phyloP scores from a whole-genome alignment of 768 basidiomycete genomes.

The Suillus ampliporus region DNA sequence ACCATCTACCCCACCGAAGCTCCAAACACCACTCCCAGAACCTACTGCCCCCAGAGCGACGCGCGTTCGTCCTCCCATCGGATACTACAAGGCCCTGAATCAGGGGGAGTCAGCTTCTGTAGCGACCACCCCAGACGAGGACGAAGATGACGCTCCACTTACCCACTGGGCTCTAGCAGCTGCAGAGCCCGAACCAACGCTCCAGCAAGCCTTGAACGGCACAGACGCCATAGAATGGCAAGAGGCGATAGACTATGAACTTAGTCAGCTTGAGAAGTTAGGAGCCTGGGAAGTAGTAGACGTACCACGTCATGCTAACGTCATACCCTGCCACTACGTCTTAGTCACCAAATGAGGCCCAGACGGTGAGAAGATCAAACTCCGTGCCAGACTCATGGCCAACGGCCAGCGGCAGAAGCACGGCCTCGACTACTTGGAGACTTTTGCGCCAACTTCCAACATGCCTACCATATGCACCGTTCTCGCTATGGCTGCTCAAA shows the following conservation, averaged over 20 bases:
- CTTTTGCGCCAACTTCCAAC: constrained; percentile 17
- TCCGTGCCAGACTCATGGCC: background rate
- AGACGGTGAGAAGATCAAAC: background rate
- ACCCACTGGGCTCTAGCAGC: no score
- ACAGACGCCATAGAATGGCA: constrained; percentile 11
- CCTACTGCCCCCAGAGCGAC: no score
- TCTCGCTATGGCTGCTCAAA: constrained; percentile 14
- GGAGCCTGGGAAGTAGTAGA: constrained; percentile 32
- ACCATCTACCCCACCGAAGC: no score
- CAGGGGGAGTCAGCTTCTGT: no score
- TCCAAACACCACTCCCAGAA: no score
- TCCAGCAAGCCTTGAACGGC: constrained; percentile 9
- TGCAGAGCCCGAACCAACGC: constrained; percentile 8
- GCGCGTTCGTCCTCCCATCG: no score
- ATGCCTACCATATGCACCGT: constrained; percentile 14
- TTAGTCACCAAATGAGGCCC: background rate
- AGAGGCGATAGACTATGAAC: constrained; percentile 16
- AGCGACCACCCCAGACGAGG: no score
- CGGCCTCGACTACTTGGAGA: constrained; percentile 29
- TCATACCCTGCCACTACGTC: constrained; percentile 26
- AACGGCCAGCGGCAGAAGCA: constrained; percentile 3
- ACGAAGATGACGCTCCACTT: no score
- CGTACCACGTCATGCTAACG: constrained; percentile 30
- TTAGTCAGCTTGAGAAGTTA: constrained; percentile 23
- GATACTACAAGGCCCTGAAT: no score